Evolutionary conservation across 805 yeast species (phyloP), one percentile per base, ranked within the genome.

Genomic region (Candida qinlingensis): DNA sequence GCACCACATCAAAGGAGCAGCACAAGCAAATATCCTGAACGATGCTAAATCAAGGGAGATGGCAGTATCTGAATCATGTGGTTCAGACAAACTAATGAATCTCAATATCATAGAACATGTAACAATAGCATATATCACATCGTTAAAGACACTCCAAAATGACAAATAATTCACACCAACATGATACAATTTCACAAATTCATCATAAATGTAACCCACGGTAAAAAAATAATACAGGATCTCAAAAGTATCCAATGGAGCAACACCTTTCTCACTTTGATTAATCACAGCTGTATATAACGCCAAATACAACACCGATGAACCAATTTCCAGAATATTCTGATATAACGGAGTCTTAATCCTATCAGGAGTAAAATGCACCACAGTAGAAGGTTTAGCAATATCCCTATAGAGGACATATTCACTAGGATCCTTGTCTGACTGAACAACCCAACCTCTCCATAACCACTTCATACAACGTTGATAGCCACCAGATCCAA

Each of bases 401-500:
- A 82, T 76, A 0, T 80, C 81, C 52, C 74, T 76, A 63, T 84
- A 87, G 48, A 83, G 60, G 28, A 79, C 82, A 57, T 85, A 89
- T 12, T 81, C 80, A 27, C 77, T 74, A 6, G 94, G 87, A 60
- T 87, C 88, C 11, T 63, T 65, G 10, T 81, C 78, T 26, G 85
- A 77, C 66, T 88, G 96, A 44, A 86, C 75, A 53, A 89, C 86
- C 96, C 96, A 87, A 30, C 97, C 97, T 48, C 91, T 72, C 97
- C 97, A 89, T 43, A 89, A 66, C 96, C 96, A 89, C 55, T 83
- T 81, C 59, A 88, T 76, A 68, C 96, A 87, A 46, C 96, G 70
- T 65, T 89, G 96, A 64, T 80, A 89, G 0, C 96, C 96, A 7
- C 84, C 70, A 0, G 95, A 80, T 2, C 89, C 83, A 57, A 90